A percentile compares a stretch with the other conserved stretches of the same genome.
These are phyloP conservation scores for Coniochaeta hoffmannii DNA, from an alignment of 2,329 filamentous ascomycete genomes.

Conservation along the genomic window DNA sequence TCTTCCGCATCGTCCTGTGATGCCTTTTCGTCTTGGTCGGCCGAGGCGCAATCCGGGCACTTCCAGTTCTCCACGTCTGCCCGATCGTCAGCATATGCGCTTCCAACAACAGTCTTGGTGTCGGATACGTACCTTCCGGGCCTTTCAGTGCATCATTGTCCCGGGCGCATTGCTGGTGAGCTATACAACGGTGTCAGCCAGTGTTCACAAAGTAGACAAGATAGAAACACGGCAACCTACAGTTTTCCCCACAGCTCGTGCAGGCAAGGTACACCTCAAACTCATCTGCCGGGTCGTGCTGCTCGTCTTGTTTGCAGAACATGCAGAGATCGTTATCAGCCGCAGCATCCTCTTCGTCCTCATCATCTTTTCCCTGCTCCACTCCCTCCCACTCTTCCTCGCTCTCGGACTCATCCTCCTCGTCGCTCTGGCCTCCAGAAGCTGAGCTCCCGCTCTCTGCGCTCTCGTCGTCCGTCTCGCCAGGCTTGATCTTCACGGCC, in stretches of 20 bases:
- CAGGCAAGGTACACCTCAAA: conserved; percentile 76
- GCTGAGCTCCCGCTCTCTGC: conserved; percentile 22
- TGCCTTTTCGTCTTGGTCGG: conserved; percentile 17
- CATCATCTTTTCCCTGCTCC: conserved; percentile 18
- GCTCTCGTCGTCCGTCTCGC: conserved; percentile 39
- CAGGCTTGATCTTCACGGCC: conserved; percentile 48
- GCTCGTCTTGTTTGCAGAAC: conserved; percentile 77
- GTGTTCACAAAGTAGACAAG: conserved; percentile 7
- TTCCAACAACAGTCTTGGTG: neutral
- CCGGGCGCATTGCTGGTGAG: conserved; percentile 84
- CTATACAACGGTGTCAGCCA: conserved; percentile 41
- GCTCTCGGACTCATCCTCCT: conserved; percentile 33
- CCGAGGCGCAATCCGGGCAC: conserved; percentile 38
- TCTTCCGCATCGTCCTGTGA: conserved; percentile 18
- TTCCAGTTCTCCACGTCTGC: conserved; percentile 39
- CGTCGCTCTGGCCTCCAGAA: conserved; percentile 16
- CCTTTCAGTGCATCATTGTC: conserved; percentile 56
- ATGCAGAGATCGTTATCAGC: conserved; percentile 44
- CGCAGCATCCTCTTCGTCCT: conserved; percentile 50
- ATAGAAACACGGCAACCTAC: conserved; percentile 44
- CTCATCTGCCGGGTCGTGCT: conserved; percentile 73
- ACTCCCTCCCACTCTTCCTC: conserved; percentile 51
- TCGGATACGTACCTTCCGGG: conserved; percentile 51
- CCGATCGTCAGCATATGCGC: neutral
- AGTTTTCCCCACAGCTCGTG: conserved; percentile 69